These are phyloP conservation scores for Volvariella surrecta DNA, from an alignment of 1,284 basidiomycete species.

Conservation along the genomic window DNA sequence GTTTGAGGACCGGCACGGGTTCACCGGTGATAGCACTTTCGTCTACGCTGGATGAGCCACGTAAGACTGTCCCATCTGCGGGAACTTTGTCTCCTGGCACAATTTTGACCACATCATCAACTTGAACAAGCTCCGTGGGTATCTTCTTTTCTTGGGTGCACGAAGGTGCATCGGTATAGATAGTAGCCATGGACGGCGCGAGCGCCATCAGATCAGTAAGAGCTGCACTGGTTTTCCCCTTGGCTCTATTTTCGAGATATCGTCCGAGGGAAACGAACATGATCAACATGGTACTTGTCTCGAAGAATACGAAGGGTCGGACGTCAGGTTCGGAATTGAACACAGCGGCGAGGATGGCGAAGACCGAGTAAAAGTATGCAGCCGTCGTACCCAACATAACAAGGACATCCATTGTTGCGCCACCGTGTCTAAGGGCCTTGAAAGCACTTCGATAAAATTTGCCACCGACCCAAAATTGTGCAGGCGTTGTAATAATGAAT, in stretches of 20 bases:
- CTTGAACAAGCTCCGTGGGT: slow-evolving; percentile 90
- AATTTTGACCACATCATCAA: slow-evolving; percentile 90
- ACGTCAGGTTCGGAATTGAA: slow-evolving; percentile 58
- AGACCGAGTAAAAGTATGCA: slow-evolving; percentile 86
- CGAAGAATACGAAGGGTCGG: slow-evolving; percentile 91
- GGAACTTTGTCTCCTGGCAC: slow-evolving; percentile 96
- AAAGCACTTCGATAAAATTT: slow-evolving; percentile 88
- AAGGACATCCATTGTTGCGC: slow-evolving; percentile 96
- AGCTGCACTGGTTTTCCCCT: slow-evolving; percentile 94
- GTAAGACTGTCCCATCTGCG: slow-evolving; percentile 87
- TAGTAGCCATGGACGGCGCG: slow-evolving; percentile 90
- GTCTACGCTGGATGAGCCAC: slow-evolving; percentile 84
- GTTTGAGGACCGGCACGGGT: slow-evolving; percentile 85
- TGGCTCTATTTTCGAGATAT: slow-evolving; percentile 94
- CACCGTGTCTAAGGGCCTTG: slow-evolving; percentile 85
- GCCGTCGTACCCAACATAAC: slow-evolving; percentile 93
- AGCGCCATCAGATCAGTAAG: slow-evolving; percentile 95
- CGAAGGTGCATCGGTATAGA: slow-evolving; percentile 78
- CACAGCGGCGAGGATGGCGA: slow-evolving; percentile 61
- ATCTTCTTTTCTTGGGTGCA: slow-evolving; percentile 85
- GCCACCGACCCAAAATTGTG: slow-evolving; percentile 87
- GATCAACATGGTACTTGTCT: slow-evolving; percentile 98
- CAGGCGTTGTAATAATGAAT: slow-evolving; percentile 81
- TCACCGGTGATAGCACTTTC: slow-evolving; percentile 98
- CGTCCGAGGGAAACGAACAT: slow-evolving; percentile 95